Conservation (phyloP, 1,284 basidiomycete species). For the Trichosporon faecale region DNA sequence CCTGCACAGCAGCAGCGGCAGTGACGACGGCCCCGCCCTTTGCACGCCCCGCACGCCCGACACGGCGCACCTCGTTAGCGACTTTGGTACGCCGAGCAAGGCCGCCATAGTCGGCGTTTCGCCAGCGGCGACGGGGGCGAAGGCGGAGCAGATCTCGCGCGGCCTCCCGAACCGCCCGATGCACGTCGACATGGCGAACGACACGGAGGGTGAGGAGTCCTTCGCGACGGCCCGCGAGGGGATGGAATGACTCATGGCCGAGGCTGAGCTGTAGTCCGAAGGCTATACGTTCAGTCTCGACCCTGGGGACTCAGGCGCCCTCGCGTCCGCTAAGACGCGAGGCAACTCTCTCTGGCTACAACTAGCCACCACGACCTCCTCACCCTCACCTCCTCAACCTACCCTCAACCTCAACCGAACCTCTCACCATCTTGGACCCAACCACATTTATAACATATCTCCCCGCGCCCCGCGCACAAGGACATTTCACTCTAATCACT, state of each 20-base stretch:
- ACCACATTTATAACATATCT: no score
- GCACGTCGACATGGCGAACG: constrained; percentile 5
- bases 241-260: constrained; percentile 4
- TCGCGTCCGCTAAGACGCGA: no score
- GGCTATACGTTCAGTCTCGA: not conserved
- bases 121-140: not conserved
- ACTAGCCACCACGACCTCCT: no score
- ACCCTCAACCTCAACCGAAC: no score
- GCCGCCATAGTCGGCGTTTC: not conserved
- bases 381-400: no score
- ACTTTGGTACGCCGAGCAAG: constrained; percentile 1
- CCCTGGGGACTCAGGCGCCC: not conserved
- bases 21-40: constrained; percentile 18
- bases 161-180: constrained; percentile 1
- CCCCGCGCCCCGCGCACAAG: no score
- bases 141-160: not conserved
- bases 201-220: not conserved
- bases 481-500: no score
- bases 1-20: constrained; percentile 7
- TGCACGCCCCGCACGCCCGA: constrained; percentile 25
- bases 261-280: constrained; percentile 9
- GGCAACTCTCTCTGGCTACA: no score
- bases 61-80: constrained; percentile 12
- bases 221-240: not conserved
- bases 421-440: no score